Base-by-base conservation (phyloP, 805 yeast genomes). In the Candida cerambycidarum region DNA sequence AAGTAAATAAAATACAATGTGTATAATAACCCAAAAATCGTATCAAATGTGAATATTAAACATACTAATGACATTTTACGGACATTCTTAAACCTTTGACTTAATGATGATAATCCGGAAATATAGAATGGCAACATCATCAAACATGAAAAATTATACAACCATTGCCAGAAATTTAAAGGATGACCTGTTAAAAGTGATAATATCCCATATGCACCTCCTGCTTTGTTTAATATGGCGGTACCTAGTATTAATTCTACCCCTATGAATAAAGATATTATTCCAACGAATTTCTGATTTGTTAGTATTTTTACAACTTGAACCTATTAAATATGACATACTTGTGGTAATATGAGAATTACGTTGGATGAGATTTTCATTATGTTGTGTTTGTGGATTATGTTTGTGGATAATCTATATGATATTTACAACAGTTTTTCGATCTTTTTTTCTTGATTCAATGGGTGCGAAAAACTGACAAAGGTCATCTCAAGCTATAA, bases 181-280 rank as follows among this genome's bases (percentile, higher is more conserved):
- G 93, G 93, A 57, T 90, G 96, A 1, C 96, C 93, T 0, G 97
- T 90, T 56, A 92, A 76, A 18, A 92, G 61, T 1, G 97, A 89
- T 16, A 89, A 67, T 27, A 92, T 69, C 21, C 97, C 99, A 62
- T 84, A 92, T 15, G 82, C 71, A 8, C 98, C 97, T 45, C 95
- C 82, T 51, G 90, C 87, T 59, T 90, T 90, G 68, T 92, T 92
- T 49, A 90, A 73, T 28, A 89, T 76, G 12, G 90, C 85, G 28
- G 86, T 71, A 1, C 87, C 83, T 4, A 89, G 71, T 15, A 85
- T 78, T 1, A 88, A 61, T 61, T 92, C 98, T 17, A 89, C 95
- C 11, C 97, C 98, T 17, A 85, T 73, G 57, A 85, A 88, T 18
- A 92, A 74, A 4, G 98, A 97, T 3, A 88, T 63, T 40, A 75